Evolutionary conservation across 1,139 yeast species (phyloP).

Genomic region (Zygosaccharomyces sapae): DNA sequence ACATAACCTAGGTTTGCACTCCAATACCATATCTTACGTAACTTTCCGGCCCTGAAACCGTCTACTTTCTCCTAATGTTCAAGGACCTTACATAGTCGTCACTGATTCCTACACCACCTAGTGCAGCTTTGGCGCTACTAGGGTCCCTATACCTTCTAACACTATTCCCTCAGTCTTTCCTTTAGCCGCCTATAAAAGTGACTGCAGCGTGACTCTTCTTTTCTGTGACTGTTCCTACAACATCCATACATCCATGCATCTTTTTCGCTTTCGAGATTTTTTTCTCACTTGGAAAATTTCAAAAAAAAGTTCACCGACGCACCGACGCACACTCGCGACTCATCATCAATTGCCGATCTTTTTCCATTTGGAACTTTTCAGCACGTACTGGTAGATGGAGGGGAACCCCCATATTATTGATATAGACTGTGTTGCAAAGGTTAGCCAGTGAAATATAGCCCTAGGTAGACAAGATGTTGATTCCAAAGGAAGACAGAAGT

Average conservation of each 20-base stretch:
- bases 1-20: no score
- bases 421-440: conserved; percentile 4
- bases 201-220: background rate
- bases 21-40: no score
- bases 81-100: no score
- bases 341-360: conserved; percentile 4
- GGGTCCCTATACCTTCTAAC: background rate
- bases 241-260: background rate
- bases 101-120: no score
- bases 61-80: no score
- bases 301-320: background rate
- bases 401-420: conserved; percentile 3
- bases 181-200: conserved; percentile 1
- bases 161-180: background rate
- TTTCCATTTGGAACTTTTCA: conserved; percentile 5
- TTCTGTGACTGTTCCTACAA: background rate
- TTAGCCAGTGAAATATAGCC: conserved; percentile 21
- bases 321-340: conserved; percentile 2
- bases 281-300: conserved; percentile 1
- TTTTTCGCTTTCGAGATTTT: background rate
- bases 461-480: conserved; percentile 67
- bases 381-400: background rate
- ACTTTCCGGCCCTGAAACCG: no score
- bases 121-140: no score
- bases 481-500: conserved; percentile 99